phyloP scores from a whole-genome alignment of 164 flowering plant species.

The Buxus sempervirens region DNA sequence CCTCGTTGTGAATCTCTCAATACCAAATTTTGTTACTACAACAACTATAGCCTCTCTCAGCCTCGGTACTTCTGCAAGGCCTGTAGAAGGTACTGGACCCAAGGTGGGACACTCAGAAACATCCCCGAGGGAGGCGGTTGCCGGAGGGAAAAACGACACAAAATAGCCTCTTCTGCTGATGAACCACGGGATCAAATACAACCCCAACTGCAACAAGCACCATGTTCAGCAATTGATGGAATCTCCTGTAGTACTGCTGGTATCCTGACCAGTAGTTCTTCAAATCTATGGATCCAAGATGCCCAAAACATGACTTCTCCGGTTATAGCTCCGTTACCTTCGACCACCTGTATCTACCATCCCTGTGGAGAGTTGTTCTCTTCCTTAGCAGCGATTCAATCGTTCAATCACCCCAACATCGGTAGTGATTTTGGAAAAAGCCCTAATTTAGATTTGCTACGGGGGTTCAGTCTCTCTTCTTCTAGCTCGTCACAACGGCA shows the following conservation, averaged over 20 bases:
- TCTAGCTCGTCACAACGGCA: conserved; percentile 9
- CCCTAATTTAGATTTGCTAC: conserved; percentile 28
- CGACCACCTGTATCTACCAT: conserved; percentile 11
- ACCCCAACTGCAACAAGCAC: too few species aligned
- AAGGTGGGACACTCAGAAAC: conserved; percentile 27
- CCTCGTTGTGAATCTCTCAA: conserved; percentile 25
- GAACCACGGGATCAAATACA: too few species aligned
- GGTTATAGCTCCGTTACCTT: background rate
- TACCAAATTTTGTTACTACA: conserved; percentile 32
- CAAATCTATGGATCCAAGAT: background rate
- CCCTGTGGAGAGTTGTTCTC: conserved; percentile 29
- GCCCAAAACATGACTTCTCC: background rate
- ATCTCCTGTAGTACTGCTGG: too few species aligned
- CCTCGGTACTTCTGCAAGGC: conserved; percentile 29
- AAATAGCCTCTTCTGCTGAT: conserved; percentile 15
- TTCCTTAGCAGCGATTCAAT: conserved; percentile 29
- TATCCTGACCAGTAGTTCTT: too few species aligned
- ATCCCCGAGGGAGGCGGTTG: conserved; percentile 35
- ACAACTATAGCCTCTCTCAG: conserved; percentile 28
- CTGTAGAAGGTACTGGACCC: conserved; percentile 29
- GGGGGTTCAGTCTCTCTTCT: conserved; percentile 24
- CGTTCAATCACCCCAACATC: conserved; percentile 21
- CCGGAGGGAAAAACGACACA: conserved; percentile 38
- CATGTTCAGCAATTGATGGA: too few species aligned
- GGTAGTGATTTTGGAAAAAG: conserved; percentile 18